Conservation (phyloP, 1,284 basidiomycete genomes). For the Sanguinoderma infundibulare region DNA sequence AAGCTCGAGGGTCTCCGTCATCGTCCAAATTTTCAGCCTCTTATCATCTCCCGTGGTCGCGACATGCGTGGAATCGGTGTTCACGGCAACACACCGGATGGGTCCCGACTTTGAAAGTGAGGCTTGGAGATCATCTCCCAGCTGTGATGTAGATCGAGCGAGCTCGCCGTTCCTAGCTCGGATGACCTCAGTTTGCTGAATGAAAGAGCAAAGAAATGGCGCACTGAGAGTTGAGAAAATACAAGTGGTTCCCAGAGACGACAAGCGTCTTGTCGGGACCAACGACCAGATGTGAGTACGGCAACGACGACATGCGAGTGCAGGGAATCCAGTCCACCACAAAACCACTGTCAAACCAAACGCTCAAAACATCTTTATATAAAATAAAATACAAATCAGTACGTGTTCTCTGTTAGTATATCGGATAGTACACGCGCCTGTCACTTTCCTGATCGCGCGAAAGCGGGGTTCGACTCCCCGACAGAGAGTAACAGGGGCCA, state of each 20-base stretch:
- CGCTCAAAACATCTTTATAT: too few relatives aligned
- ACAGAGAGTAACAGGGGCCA: conserved; percentile 39
- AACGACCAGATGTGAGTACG: conserved; percentile 16
- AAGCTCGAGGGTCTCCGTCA: conserved; percentile 54
- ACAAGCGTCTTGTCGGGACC: conserved; percentile 8
- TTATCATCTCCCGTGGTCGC: conserved; percentile 83
- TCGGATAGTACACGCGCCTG: conserved; percentile 11
- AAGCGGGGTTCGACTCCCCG: conserved; percentile 48
- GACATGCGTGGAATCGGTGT: conserved; percentile 51
- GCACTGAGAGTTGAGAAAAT: conserved; percentile 18
- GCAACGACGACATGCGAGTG: conserved; percentile 11
- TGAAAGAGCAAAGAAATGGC: background rate
- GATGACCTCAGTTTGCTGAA: conserved; percentile 14
- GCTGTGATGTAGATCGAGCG: conserved; percentile 47
- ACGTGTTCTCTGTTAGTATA: conserved; percentile 5
- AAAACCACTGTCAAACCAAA: background rate
- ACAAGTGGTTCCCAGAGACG: conserved; percentile 18
- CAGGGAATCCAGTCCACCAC: background rate
- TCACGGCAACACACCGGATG: conserved; percentile 65
- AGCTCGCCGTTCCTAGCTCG: conserved; percentile 56
- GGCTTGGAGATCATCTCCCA: conserved; percentile 38
- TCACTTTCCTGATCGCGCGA: conserved; percentile 33
- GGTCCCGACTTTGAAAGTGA: conserved; percentile 53
- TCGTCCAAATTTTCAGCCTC: conserved; percentile 71
- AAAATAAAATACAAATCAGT: background rate